These are phyloP conservation scores for Aspergillus leporis DNA, from an alignment of 495 filamentous ascomycete species.

Conservation along the genomic window DNA sequence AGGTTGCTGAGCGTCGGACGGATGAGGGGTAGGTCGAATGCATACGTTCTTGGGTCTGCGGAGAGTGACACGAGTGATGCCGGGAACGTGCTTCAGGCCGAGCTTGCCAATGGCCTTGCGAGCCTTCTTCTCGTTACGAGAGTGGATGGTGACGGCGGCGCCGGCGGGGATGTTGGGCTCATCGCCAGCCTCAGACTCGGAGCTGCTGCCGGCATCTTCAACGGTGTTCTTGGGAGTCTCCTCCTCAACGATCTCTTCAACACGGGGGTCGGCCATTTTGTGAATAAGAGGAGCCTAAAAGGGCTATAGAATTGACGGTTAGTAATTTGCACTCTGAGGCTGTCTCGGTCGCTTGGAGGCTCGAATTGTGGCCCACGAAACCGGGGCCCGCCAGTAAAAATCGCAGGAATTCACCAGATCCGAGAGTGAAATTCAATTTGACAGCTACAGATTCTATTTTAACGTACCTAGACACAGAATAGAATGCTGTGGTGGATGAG, in stretches of 20 bases:
- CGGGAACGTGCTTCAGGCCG: constrained; percentile 91
- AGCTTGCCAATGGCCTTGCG: constrained; percentile 98
- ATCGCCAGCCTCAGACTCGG: constrained; percentile 72
- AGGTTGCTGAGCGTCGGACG: constrained; percentile 8
- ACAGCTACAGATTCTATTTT: constrained; percentile 15
- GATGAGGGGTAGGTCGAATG: constrained; percentile 18
- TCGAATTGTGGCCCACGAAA: constrained; percentile 18
- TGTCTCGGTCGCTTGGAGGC: constrained; percentile 12
- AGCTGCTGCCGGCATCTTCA: constrained; percentile 80
- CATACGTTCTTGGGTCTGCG: constrained; percentile 95
- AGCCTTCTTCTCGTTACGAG: constrained; percentile 99
- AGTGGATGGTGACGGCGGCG: constrained; percentile 86
- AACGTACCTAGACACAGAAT: constrained; percentile 43
- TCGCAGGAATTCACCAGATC: constrained; percentile 29
- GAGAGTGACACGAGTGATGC: constrained; percentile 97
- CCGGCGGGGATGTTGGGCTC: constrained; percentile 78
- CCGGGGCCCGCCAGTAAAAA: constrained; percentile 31
- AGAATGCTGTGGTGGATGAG: constrained; percentile 40
- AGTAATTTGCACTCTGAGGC: constrained; percentile 21
- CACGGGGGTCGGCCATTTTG: constrained; percentile 94
- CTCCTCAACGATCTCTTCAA: constrained; percentile 97
- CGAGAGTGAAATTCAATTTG: constrained; percentile 26
- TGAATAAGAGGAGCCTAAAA: constrained; percentile 34
- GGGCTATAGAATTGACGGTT: constrained; percentile 23
- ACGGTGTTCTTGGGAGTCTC: constrained; percentile 66